Evolutionary conservation across 176 grass and related monocot genomes (phyloP).

Genomic region (Chloris gayana): DNA sequence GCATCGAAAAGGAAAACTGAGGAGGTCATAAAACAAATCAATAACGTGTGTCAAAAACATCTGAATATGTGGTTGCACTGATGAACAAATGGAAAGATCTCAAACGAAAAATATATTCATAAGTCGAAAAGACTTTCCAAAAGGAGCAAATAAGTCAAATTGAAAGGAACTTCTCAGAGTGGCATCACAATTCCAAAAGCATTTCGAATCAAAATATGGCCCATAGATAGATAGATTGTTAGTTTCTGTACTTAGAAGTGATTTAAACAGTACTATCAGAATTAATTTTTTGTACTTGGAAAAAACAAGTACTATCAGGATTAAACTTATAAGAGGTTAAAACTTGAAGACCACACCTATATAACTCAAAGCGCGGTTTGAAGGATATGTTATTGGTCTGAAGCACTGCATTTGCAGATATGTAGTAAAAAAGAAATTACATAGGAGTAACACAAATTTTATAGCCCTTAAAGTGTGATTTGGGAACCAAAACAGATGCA

Average conservation of each 20-base stretch:
- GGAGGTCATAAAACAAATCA: slow-evolving; percentile 32
- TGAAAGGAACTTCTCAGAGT: neutral
- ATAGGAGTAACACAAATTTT: neutral
- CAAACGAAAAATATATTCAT: no score
- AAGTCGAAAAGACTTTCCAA: no score
- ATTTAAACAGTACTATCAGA: neutral
- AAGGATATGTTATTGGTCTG: neutral
- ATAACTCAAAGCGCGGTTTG: neutral
- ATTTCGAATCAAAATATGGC: slow-evolving; percentile 14
- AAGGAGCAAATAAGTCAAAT: no score
- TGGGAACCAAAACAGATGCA: neutral
- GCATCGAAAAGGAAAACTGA: slow-evolving; percentile 31
- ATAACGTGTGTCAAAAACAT: neutral
- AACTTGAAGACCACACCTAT: neutral
- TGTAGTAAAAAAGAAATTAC: neutral
- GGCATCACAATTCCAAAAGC: neutral
- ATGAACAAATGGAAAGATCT: no score
- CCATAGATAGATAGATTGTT: neutral
- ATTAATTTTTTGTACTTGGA: no score
- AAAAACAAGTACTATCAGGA: neutral
- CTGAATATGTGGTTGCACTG: no score
- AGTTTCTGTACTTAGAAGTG: neutral
- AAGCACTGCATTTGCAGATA: neutral
- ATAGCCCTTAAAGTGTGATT: neutral
- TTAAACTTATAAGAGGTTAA: neutral